A percentile compares a stretch with the other conserved stretches of the same genome.
phyloP scores from a whole-genome alignment of 345 rosid genomes.

The Punica granatum region DNA sequence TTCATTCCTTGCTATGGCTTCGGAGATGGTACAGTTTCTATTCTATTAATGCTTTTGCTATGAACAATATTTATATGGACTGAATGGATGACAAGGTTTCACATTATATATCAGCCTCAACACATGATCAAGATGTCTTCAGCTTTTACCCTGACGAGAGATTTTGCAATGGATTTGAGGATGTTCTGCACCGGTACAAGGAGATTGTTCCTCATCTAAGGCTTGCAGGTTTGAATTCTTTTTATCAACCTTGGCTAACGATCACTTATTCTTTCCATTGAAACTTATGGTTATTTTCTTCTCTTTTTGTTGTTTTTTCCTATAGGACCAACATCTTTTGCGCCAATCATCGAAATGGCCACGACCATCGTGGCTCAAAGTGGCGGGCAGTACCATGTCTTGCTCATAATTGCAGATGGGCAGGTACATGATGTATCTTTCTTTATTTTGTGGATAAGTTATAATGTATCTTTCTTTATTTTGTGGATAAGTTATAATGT shows the following conservation, averaged over 20 bases:
- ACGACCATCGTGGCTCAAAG: conserved; percentile 86
- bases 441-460: no score
- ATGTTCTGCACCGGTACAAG: conserved; percentile 65
- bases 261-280: conserved; percentile 2
- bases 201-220: conserved; percentile 73
- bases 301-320: neutral
- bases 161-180: conserved; percentile 90
- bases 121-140: conserved; percentile 94
- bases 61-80: neutral
- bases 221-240: conserved; percentile 58
- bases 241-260: neutral
- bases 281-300: neutral
- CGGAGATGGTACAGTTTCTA: conserved; percentile 65
- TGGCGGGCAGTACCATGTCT: conserved; percentile 90
- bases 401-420: conserved; percentile 93
- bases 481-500: no score
- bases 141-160: conserved; percentile 58
- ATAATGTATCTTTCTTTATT: no score
- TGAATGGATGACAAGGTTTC: conserved; percentile 4
- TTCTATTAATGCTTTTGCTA: neutral
- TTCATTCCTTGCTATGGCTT: conserved; percentile 93
- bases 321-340: conserved; percentile 96
- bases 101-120: conserved; percentile 52
- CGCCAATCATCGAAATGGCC: conserved; percentile 89
- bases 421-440: no score